Evolutionary conservation across 1,139 yeast genomes (phyloP).

Genomic region (Debaryomycetaceae sp.): DNA sequence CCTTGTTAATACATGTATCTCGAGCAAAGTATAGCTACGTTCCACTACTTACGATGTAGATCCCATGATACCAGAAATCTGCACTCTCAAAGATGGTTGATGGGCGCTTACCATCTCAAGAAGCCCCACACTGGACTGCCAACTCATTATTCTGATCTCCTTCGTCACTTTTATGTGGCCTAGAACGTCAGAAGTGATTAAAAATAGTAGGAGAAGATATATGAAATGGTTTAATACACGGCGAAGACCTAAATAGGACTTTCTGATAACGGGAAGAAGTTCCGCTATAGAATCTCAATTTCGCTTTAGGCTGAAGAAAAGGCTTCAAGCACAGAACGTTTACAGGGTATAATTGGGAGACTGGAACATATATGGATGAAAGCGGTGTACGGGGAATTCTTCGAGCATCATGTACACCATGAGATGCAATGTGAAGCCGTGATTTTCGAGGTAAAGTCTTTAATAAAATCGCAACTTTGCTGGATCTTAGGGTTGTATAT

Average conservation of each 20-base stretch:
- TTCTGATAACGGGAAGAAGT: not conserved
- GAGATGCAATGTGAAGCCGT: too few relatives aligned
- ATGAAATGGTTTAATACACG: not conserved
- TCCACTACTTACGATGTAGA: conserved; percentile 47
- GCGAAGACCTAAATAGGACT: not conserved
- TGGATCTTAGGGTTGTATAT: too few relatives aligned
- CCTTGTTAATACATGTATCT: conserved; percentile 13
- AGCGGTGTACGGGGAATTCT: too few relatives aligned
- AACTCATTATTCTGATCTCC: not conserved
- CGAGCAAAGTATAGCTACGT: not conserved
- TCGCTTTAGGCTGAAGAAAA: too few relatives aligned
- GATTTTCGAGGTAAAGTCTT: too few relatives aligned
- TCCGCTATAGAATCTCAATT: not conserved
- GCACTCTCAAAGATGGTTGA: conserved; percentile 21
- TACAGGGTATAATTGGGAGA: too few relatives aligned
- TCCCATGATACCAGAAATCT: conserved; percentile 63
- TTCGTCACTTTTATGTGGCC: too few relatives aligned
- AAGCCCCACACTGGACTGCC: not conserved
- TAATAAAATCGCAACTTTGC: too few relatives aligned
- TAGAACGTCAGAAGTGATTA: too few relatives aligned
- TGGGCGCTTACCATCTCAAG: not conserved
- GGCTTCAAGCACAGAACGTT: too few relatives aligned
- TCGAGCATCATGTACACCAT: too few relatives aligned
- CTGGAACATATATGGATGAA: too few relatives aligned
- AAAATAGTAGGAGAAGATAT: conserved; percentile 8